Evolutionary conservation across 768 basidiomycete species (phyloP).

Genomic region (Suillus subalutaceus): DNA sequence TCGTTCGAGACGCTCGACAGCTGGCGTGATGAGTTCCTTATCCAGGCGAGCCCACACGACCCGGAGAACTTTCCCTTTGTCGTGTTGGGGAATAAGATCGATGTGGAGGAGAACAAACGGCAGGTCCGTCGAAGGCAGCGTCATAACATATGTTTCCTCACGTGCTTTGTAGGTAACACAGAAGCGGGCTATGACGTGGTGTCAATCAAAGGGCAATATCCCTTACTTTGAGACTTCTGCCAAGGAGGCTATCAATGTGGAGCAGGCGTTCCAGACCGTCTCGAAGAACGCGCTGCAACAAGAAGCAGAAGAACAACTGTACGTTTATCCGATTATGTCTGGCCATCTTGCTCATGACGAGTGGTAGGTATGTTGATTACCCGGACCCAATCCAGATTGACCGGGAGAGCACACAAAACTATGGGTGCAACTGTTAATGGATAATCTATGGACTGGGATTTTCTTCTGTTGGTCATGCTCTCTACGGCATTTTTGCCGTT

Average conservation of each 20-base stretch:
- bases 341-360: slow-evolving; percentile 16
- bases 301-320: slow-evolving; percentile 96
- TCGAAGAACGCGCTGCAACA: slow-evolving; percentile 99
- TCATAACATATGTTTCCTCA: background rate
- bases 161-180: slow-evolving; percentile 77
- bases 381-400: slow-evolving; percentile 98
- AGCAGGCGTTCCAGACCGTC: slow-evolving; percentile 99
- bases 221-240: slow-evolving; percentile 99
- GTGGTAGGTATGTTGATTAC: slow-evolving; percentile 92
- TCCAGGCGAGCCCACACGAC: slow-evolving; percentile 97
- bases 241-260: slow-evolving; percentile 99
- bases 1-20: slow-evolving; percentile 98
- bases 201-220: slow-evolving; percentile 98
- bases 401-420: slow-evolving; percentile 87
- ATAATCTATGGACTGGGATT: slow-evolving; percentile 33
- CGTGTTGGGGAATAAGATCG: slow-evolving; percentile 99
- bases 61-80: slow-evolving; percentile 99
- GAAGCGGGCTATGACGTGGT: slow-evolving; percentile 99
- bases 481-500: slow-evolving; percentile 26
- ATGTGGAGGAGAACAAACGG: slow-evolving; percentile 97
- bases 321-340: slow-evolving; percentile 31
- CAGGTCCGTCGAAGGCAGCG: slow-evolving; percentile 58
- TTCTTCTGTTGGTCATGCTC: slow-evolving; percentile 27
- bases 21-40: slow-evolving; percentile 99
- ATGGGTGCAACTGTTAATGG: slow-evolving; percentile 84